Conservation (phyloP, 371 early-diverging fungal genomes). For the Mucor racemosus region DNA sequence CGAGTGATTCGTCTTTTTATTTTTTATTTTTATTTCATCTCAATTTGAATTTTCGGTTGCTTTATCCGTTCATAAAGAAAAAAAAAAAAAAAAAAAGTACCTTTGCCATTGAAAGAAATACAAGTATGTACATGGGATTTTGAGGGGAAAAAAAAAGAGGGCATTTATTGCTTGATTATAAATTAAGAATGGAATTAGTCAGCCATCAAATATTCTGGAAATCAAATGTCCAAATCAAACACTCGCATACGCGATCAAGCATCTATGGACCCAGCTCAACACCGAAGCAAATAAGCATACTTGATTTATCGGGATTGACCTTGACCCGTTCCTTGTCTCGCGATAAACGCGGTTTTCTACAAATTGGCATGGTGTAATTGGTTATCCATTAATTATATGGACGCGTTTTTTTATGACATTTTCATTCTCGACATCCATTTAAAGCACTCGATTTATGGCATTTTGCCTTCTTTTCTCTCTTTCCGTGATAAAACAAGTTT, state of each 20-base stretch:
- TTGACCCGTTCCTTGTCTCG: background rate
- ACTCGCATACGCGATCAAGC: background rate
- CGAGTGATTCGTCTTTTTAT: background rate
- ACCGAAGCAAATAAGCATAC: background rate
- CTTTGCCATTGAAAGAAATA: background rate
- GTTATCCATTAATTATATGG: background rate
- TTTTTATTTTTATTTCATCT: background rate
- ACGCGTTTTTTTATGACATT: constrained; percentile 1
- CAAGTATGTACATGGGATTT: background rate
- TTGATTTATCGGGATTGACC: constrained; percentile 1
- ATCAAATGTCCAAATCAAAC: background rate
- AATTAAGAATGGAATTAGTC: background rate
- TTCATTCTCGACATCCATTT: constrained; percentile 5
- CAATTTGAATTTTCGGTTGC: background rate
- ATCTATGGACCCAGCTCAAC: background rate
- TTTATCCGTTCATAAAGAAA: background rate
- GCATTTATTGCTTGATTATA: background rate
- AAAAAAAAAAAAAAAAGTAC: background rate
- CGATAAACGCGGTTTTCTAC: background rate
- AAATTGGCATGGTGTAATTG: background rate
- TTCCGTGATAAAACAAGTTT: background rate
- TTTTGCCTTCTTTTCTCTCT: background rate
- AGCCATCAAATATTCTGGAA: background rate
- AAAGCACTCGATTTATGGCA: background rate
- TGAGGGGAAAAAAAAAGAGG: background rate